A percentile compares a stretch with the other conserved stretches of the same genome.
phyloP scores from a whole-genome alignment of 1,284 basidiomycete genomes.

The Moniliella sp. region DNA sequence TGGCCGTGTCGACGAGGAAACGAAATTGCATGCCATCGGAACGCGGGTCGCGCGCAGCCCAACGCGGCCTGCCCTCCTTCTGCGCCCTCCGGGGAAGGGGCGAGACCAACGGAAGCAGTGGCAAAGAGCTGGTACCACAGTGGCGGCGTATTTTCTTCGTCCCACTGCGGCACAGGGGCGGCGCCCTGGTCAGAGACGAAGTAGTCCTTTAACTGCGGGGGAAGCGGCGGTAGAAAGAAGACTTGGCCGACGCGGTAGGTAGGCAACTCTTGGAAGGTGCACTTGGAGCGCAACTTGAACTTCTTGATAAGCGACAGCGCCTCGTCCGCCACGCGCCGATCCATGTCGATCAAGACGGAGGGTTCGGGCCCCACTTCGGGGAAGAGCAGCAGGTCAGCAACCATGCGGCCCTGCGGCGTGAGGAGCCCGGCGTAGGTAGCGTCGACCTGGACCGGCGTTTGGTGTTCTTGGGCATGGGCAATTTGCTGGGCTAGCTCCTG shows the following conservation, averaged over 20 bases:
- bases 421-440: slow-evolving; percentile 42
- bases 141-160: too few species aligned
- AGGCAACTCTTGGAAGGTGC: slow-evolving; percentile 49
- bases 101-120: slow-evolving; percentile 59
- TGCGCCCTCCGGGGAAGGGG: slow-evolving; percentile 16
- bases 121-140: too few species aligned
- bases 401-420: slow-evolving; percentile 53
- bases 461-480: not conserved
- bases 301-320: slow-evolving; percentile 52
- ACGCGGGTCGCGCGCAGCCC: too few species aligned
- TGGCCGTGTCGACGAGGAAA: not conserved
- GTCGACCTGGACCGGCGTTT: slow-evolving; percentile 24
- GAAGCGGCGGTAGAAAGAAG: not conserved
- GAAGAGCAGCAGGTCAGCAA: slow-evolving; percentile 71
- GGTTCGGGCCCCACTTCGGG: slow-evolving; percentile 34
- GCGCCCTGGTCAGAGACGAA: slow-evolving; percentile 54
- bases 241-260: slow-evolving; percentile 55
- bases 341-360: slow-evolving; percentile 55
- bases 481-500: slow-evolving; percentile 8
- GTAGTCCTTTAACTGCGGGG: slow-evolving; percentile 49
- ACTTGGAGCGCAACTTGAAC: slow-evolving; percentile 70
- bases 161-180: too few species aligned
- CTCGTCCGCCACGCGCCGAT: slow-evolving; percentile 38
- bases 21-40: too few species aligned
- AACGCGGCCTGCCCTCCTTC: not conserved